Evolutionary conservation across 441 rosid species (phyloP).

Genomic region (Euphorbia schlechtendalii): DNA sequence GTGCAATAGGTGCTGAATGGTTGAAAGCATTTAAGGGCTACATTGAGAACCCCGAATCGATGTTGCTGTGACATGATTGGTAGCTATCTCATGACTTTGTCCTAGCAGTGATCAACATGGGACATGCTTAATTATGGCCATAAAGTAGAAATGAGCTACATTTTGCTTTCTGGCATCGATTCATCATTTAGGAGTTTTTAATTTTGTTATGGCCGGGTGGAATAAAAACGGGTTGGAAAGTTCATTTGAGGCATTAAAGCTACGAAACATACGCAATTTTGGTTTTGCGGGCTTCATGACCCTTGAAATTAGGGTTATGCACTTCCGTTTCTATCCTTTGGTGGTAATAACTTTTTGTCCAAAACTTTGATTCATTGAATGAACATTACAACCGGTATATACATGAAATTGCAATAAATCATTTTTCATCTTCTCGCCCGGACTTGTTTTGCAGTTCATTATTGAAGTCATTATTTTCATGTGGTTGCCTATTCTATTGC

Average conservation of each 20-base stretch:
- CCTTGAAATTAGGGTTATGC: neutral
- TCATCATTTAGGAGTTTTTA: neutral
- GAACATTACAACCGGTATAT: neutral
- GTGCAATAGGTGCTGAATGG: constrained; percentile 96
- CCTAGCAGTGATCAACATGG: constrained; percentile 1
- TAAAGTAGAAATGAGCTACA: neutral
- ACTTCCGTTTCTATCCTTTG: neutral
- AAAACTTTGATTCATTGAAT: neutral
- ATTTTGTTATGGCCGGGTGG: neutral
- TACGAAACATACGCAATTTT: constrained; percentile 12
- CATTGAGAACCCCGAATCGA: constrained; percentile 87
- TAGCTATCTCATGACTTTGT: constrained; percentile 6
- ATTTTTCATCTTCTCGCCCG: neutral
- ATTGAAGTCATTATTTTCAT: too few relatives aligned
- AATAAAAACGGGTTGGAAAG: constrained; percentile 3
- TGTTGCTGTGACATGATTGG: constrained; percentile 54
- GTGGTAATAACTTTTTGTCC: neutral
- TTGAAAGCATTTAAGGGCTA: constrained; percentile 87
- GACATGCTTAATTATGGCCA: neutral
- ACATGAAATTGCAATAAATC: neutral
- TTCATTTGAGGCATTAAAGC: constrained; percentile 11
- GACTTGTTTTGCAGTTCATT: neutral
- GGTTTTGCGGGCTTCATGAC: constrained; percentile 6
- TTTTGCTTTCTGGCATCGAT: constrained; percentile 8
- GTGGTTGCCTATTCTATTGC: too few relatives aligned